These are phyloP conservation scores for Selaginella tamariscina DNA, from an alignment of 75 land plant genomes.

Conservation along the genomic window DNA sequence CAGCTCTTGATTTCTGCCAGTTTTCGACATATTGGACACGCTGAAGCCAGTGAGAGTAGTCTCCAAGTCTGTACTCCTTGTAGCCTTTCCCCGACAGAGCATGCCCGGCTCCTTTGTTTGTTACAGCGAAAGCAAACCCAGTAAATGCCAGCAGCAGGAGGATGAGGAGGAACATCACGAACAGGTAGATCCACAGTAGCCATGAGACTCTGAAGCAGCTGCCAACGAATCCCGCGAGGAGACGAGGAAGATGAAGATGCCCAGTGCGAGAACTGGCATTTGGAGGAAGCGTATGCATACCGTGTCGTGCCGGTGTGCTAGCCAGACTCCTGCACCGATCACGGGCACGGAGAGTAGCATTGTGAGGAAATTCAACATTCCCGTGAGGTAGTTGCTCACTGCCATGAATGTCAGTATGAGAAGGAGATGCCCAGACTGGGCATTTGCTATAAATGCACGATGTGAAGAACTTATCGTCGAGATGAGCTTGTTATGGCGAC, in stretches of 20 bases:
- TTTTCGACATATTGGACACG: conserved; percentile 11
- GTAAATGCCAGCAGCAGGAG: conserved; percentile 17
- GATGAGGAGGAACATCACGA: conserved; percentile 18
- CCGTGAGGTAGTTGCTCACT: conserved; percentile 38
- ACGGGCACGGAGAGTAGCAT: conserved; percentile 44
- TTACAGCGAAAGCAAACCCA: conserved; percentile 32
- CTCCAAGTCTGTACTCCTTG: conserved; percentile 27
- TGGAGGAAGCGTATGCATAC: conserved; percentile 45
- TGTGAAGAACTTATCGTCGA: no score
- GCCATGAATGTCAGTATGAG: no score
- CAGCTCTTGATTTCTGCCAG: conserved; percentile 22
- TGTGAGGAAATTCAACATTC: conserved; percentile 40
- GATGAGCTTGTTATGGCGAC: no score
- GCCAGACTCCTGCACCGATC: conserved; percentile 36
- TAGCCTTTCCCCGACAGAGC: conserved; percentile 29
- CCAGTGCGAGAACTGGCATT: conserved; percentile 35
- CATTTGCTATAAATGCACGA: no score
- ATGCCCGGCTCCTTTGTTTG: conserved; percentile 54
- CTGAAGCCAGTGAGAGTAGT: conserved; percentile 24
- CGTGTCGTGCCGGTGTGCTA: conserved; percentile 15
- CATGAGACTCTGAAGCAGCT: conserved; percentile 15
- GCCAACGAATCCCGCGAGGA: conserved; percentile 19
- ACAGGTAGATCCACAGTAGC: conserved; percentile 18
- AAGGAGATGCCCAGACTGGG: no score
- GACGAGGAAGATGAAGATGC: conserved; percentile 33